Base-by-base conservation (phyloP, 306 rosid species). In the Quercus rubra region DNA sequence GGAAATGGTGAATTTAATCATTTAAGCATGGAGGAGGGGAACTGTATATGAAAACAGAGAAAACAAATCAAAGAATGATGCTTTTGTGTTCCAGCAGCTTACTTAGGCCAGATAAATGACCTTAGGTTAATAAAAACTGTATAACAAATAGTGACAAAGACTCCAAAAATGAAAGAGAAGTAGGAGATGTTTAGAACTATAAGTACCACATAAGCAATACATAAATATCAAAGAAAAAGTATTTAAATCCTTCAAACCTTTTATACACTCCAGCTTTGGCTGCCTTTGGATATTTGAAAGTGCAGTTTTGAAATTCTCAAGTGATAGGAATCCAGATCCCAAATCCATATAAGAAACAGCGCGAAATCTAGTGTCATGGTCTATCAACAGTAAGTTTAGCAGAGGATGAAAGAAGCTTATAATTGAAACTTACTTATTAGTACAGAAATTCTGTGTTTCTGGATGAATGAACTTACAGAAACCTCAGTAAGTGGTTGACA, bases 221-320 rank as follows among this genome's bases (percentile, higher is more conserved):
- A 38, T n/a, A 25, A 17, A 35, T 54, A 55, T 15, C 75, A 38
- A 38, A 12, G 71, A 15, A 28, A 73, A 25, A 77, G 59, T 55
- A 33, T 23, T 33, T 56, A 46, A 28, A 64, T 33, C 28, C 62
- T n/a, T 19, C 89, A 17, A 84, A 92, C 98, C 92, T 91, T 69
- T 91, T 79, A 95, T 71, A 82, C 87, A 86, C 77, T 95, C 97
- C 83, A 88, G 81, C 89, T 92, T 95, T 41, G 97, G 96, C 67
- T 91, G 91, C 87, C 92, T 86, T 74, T 88, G 90, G 77, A 86
- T 84, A 84, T 79, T 87, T 67, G 90, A 81, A 73, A 90, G 87
- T 57, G 99, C 95, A 55, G 81, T 71, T 87, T 91, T 83, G 77
- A 95, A 90, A 87, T 89, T 87, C 85, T 89, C 88, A 43, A 57